These are phyloP conservation scores for Fagopyrum tataricum DNA, from an alignment of 148 eudicot genomes.

Conservation along the genomic window DNA sequence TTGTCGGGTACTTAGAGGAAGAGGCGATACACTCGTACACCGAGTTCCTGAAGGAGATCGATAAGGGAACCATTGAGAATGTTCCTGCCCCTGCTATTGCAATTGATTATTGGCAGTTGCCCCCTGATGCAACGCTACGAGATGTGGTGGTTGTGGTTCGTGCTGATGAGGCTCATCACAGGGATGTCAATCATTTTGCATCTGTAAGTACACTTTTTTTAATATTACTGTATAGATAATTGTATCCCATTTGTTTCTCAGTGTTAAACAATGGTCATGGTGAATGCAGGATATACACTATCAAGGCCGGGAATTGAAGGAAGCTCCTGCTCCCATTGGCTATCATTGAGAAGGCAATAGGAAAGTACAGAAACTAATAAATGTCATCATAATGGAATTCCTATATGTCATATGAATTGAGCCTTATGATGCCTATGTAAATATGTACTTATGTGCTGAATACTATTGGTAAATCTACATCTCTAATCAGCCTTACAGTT, in stretches of 20 bases:
- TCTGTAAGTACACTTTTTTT: slow-evolving; percentile 34
- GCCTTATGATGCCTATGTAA: background rate
- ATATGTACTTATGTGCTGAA: background rate
- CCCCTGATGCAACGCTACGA: slow-evolving; percentile 48
- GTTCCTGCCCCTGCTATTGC: slow-evolving; percentile 86
- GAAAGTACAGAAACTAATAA: background rate
- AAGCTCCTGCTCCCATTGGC: slow-evolving; percentile 70
- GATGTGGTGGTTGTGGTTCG: slow-evolving; percentile 82
- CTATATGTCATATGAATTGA: background rate
- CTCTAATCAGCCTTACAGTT: too few species aligned
- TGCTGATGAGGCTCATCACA: slow-evolving; percentile 95
- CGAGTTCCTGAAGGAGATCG: slow-evolving; percentile 70
- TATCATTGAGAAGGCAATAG: slow-evolving; percentile 41
- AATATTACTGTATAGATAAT: background rate
- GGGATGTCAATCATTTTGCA: slow-evolving; percentile 90
- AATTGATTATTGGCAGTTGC: slow-evolving; percentile 74
- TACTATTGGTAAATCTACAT: background rate
- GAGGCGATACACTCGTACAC: slow-evolving; percentile 90
- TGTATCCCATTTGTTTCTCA: background rate
- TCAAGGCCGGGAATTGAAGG: slow-evolving; percentile 77
- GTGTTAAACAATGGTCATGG: background rate
- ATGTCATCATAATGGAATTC: background rate
- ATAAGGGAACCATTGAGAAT: slow-evolving; percentile 63
- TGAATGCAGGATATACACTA: slow-evolving; percentile 63
- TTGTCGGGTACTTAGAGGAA: slow-evolving; percentile 81